Evolutionary conservation across 139 green algal species (phyloP).

Genomic region (Haematococcus lacustris): DNA sequence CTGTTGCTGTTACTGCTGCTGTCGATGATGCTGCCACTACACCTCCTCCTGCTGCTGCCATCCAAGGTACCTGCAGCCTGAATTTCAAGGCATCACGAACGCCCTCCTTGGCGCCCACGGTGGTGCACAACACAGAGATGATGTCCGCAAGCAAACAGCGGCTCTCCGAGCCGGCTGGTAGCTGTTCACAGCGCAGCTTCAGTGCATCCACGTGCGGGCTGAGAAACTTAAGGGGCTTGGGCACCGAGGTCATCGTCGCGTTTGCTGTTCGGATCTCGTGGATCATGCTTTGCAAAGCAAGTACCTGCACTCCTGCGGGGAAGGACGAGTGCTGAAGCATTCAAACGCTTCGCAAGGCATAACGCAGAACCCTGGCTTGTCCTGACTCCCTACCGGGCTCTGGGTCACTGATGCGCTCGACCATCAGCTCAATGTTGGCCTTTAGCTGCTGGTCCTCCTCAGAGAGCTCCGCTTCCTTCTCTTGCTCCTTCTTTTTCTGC

Average conservation of each 20-base stretch:
- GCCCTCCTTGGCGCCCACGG: constrained; percentile 55
- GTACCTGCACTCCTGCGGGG: constrained; percentile 48
- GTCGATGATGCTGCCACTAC: too few relatives aligned
- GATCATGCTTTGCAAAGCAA: constrained; percentile 65
- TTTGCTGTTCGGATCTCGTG: constrained; percentile 79
- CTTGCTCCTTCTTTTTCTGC: constrained; percentile 25
- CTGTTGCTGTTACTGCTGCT: too few relatives aligned
- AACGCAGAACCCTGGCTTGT: not conserved
- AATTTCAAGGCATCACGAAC: constrained; percentile 79
- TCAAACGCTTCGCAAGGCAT: not conserved
- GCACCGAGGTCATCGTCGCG: constrained; percentile 95
- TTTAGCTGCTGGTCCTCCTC: constrained; percentile 85
- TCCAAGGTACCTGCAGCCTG: constrained; percentile 55
- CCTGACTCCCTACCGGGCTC: constrained; percentile 13
- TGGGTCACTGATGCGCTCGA: constrained; percentile 62
- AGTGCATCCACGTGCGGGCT: constrained; percentile 75
- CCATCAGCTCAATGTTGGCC: constrained; percentile 82
- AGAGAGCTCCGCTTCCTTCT: constrained; percentile 59
- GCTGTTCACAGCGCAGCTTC: constrained; percentile 49
- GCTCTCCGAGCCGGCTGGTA: constrained; percentile 40
- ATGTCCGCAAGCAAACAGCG: constrained; percentile 79
- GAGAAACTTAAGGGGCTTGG: constrained; percentile 98
- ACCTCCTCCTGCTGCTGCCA: too few relatives aligned
- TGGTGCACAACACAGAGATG: constrained; percentile 93
- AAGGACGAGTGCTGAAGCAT: not conserved